phyloP scores from a whole-genome alignment of 75 land plant species.

The Ceratopteris richardii region DNA sequence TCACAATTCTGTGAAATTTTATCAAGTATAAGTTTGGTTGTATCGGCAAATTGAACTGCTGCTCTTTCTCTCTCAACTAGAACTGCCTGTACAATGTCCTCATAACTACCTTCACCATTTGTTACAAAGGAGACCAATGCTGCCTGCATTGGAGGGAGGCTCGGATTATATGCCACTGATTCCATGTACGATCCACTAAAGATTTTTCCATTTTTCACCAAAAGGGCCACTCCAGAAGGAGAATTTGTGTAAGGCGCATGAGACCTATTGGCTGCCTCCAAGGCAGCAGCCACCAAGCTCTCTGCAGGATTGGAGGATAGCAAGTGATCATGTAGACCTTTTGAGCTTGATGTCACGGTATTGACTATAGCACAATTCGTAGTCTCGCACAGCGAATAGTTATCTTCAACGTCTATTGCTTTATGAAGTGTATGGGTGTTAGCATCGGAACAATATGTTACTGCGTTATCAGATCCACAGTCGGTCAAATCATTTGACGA shows the following conservation, averaged over 20 bases:
- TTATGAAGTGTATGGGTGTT: too few relatives aligned
- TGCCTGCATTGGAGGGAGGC: conserved; percentile 86
- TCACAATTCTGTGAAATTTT: conserved; percentile 50
- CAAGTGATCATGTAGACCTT: neutral
- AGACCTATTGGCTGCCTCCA: conserved; percentile 62
- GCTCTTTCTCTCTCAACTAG: conserved; percentile 80
- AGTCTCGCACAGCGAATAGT: too few relatives aligned
- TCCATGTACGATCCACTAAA: conserved; percentile 70
- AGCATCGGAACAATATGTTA: too few relatives aligned
- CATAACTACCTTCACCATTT: conserved; percentile 54
- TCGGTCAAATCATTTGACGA: neutral
- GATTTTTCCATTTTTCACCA: conserved; percentile 43
- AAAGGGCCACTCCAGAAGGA: conserved; percentile 74
- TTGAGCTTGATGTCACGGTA: neutral
- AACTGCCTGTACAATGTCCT: conserved; percentile 55
- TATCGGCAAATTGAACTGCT: conserved; percentile 54
- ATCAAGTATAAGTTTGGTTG: conserved; percentile 48
- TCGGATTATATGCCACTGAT: conserved; percentile 94
- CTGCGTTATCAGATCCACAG: neutral
- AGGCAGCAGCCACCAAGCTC: conserved; percentile 33
- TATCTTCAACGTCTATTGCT: too few relatives aligned
- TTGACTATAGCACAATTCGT: neutral
- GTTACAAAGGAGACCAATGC: conserved; percentile 71
- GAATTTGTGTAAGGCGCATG: conserved; percentile 92
- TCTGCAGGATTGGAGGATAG: neutral